Conservation (phyloP, 768 basidiomycete genomes). For the Boletus barrowsii region DNA sequence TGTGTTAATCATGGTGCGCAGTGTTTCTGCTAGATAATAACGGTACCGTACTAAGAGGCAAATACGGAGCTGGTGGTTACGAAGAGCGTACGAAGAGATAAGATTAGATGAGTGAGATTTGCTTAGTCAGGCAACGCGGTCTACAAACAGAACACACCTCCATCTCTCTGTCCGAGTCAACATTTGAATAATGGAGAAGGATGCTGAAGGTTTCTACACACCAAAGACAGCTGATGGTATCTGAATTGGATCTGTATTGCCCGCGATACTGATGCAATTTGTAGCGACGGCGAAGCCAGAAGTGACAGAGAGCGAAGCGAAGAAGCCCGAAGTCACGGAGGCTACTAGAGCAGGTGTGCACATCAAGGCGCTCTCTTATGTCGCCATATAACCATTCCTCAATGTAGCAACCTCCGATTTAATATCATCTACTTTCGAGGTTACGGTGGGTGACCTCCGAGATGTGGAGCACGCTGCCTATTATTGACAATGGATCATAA, state of each 20-base stretch:
- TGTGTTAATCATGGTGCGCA: slow-evolving; percentile 4
- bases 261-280: slow-evolving; percentile 7
- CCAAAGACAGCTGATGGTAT: slow-evolving; percentile 46
- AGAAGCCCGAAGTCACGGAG: slow-evolving; percentile 18
- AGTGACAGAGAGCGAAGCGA: slow-evolving; percentile 26
- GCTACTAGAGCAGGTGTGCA: slow-evolving; percentile 23
- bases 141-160: neutral
- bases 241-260: neutral
- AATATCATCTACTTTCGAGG: slow-evolving; percentile 79
- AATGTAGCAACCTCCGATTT: slow-evolving; percentile 49
- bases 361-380: neutral
- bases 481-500: slow-evolving; percentile 28
- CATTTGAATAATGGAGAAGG: slow-evolving; percentile 55
- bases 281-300: slow-evolving; percentile 22
- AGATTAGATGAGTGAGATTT: slow-evolving; percentile 19
- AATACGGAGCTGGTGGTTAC: neutral
- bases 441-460: slow-evolving; percentile 50
- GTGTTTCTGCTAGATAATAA: neutral
- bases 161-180: slow-evolving; percentile 7
- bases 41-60: neutral
- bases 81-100: neutral
- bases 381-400: neutral
- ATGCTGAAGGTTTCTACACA: slow-evolving; percentile 77
- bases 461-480: neutral
- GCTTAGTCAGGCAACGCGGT: slow-evolving; percentile 23